Percentiles rank a stretch among this genome's conserved stretches.
phyloP scores from a whole-genome alignment of 768 basidiomycete genomes.

The Clathrus columnatus region DNA sequence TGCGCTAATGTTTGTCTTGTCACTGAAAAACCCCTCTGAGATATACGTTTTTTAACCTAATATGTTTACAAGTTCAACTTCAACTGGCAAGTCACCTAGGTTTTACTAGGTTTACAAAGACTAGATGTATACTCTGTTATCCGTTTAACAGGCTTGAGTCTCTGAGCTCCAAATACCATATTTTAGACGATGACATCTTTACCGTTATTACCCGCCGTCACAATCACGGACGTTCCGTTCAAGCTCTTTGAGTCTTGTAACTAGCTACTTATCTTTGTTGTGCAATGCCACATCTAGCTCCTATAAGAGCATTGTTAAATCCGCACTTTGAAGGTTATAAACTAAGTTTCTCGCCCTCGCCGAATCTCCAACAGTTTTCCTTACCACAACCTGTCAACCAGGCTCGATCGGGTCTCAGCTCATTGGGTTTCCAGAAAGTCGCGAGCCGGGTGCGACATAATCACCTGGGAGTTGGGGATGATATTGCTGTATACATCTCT shows the following conservation, averaged over 20 bases:
- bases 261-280: background rate
- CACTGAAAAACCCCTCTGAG: background rate
- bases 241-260: too few species aligned
- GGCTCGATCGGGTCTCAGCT: conserved; percentile 35
- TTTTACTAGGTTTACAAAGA: too few species aligned
- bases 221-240: background rate
- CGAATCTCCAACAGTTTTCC: conserved; percentile 49
- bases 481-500: conserved; percentile 60
- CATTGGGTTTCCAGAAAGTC: conserved; percentile 70
- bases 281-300: conserved; percentile 31
- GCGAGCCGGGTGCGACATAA: conserved; percentile 81
- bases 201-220: background rate
- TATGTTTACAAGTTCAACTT: background rate
- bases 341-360: conserved; percentile 32
- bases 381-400: conserved; percentile 36
- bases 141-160: too few species aligned
- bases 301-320: conserved; percentile 52
- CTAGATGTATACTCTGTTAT: too few species aligned
- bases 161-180: too few species aligned
- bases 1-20: too few species aligned
- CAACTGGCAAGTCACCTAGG: background rate
- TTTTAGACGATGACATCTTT: background rate
- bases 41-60: background rate
- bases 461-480: conserved; percentile 49
- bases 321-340: conserved; percentile 83